These are phyloP conservation scores for Eucalyptus sp. DNA, from an alignment of 345 rosid species.

Conservation along the genomic window DNA sequence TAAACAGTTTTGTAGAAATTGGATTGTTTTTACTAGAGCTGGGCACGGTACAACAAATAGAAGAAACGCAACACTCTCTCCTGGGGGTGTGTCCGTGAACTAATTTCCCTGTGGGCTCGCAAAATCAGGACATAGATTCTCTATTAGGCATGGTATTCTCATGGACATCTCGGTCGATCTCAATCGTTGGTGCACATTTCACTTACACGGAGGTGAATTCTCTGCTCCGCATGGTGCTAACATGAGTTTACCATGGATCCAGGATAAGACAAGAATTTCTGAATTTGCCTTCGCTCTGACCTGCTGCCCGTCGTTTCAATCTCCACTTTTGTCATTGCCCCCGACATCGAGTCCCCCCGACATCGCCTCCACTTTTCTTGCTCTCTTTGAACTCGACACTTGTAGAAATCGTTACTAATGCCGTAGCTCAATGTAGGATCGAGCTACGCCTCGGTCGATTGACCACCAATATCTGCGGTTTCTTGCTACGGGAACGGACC, in stretches of 20 bases:
- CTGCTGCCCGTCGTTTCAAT: not conserved
- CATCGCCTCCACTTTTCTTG: not conserved
- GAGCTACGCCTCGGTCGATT: not conserved
- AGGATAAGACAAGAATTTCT: not conserved
- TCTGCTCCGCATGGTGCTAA: not conserved
- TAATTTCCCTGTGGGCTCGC: not conserved
- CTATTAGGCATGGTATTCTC: not conserved
- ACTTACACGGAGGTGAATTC: not conserved
- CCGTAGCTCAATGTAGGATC: not conserved
- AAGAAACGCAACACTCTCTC: not conserved
- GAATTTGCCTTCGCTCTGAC: not conserved
- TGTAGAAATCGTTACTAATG: not conserved
- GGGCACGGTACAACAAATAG: not conserved
- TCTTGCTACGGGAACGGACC: too few species aligned
- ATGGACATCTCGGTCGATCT: not conserved
- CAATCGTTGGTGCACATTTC: not conserved
- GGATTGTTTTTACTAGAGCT: not conserved
- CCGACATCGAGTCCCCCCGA: not conserved
- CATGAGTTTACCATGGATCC: not conserved
- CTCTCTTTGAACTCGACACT: not conserved
- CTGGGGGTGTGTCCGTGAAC: not conserved
- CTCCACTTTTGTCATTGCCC: not conserved
- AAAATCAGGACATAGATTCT: not conserved
- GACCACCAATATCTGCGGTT: too few species aligned
- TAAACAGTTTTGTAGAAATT: not conserved